Base-by-base conservation (phyloP, 257 asterid genomes). In the Nicotiana otophora region DNA sequence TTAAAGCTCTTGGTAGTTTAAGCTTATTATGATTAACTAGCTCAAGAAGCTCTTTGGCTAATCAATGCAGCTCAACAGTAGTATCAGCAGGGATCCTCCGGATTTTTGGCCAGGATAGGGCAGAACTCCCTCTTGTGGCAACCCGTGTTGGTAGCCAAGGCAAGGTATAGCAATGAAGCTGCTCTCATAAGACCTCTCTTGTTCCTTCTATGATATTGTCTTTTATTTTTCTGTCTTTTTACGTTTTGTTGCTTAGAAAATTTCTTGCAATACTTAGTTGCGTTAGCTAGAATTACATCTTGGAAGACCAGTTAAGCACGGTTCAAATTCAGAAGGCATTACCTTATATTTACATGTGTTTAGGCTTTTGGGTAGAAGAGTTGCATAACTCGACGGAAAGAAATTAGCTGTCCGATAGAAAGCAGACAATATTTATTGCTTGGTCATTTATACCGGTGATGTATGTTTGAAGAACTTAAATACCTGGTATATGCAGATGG, bases 41-140 rank as follows among this genome's bases (percentile, higher is more conserved):
- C 60, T 76, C 87, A 67, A 83, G 28, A 63, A 20, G 26, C 61
- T 78, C 23, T 81, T 88, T 42, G 72, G 48, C 33, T 78, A 62
- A 84, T 85, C 64, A 75, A 80, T 92, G 92, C 93, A 96, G 99
- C 89, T 92, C 99, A 65, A 86, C 93, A 77, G 97, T 96, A 86
- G 94, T 92, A 86, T 96, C 98, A 84, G 98, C 98, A 77, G 98
- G 90, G 36, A 93, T 94, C 90, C 88, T 96, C 80, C 91, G 99
- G 81, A 87, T 96, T 83, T 96, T 96, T 80, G 99, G 99, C 83
- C 90, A 92, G 89, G 97, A 94, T 81, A 83, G 90, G 30, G 99
- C 99, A 42, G 99, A 96, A 84, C 95, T 96, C 81, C 99, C 99
- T 77, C 86, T 94, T 87, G 99, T 92, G 82, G 99, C 99, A 75